These are phyloP conservation scores for Tritrichomonas foetus DNA, from an alignment of 208 protist genomes.

Conservation along the genomic window DNA sequence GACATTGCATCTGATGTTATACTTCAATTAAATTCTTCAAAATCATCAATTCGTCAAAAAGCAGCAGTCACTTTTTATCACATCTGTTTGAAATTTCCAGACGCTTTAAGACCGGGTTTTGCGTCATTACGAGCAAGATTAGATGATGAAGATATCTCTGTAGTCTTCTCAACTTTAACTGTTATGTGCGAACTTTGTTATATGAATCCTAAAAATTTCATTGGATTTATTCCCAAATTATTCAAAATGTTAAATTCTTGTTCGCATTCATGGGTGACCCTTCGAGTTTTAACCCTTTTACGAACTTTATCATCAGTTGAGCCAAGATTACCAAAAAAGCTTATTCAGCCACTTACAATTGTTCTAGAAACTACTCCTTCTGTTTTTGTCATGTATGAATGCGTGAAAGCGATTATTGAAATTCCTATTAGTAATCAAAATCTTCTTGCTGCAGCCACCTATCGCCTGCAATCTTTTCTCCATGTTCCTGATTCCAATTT, in stretches of 20 bases:
- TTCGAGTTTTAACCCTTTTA: background rate
- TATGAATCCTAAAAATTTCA: background rate
- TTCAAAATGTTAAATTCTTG: constrained; percentile 11
- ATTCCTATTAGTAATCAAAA: background rate
- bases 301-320: background rate
- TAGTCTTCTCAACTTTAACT: background rate
- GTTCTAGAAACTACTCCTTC: background rate
- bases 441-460: background rate
- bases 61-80: constrained; percentile 13
- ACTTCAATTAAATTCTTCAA: background rate
- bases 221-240: constrained; percentile 19
- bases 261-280: background rate
- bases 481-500: background rate
- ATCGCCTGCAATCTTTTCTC: background rate
- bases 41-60: constrained; percentile 30
- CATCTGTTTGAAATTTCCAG: constrained; percentile 6
- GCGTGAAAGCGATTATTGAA: background rate
- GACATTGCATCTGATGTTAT: background rate
- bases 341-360: background rate
- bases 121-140: background rate
- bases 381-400: background rate
- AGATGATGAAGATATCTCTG: background rate
- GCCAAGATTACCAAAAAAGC: constrained; percentile 27
- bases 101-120: background rate
- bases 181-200: background rate